Evolutionary conservation across 345 rosid genomes (phyloP), one percentile per base, ranked within the genome.

Genomic region (Balakata baccata): DNA sequence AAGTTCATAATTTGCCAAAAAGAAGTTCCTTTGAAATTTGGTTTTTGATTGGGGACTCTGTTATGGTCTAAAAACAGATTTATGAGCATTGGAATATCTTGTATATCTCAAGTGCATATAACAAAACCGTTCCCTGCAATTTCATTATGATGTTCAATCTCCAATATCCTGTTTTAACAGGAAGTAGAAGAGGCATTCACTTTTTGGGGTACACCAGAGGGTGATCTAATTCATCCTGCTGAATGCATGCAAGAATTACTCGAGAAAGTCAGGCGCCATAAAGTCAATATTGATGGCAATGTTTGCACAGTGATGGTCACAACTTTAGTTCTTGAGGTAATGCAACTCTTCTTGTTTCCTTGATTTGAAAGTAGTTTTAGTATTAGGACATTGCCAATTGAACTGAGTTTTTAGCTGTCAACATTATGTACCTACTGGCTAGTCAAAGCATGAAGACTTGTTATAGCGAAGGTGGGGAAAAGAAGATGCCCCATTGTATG

Each of bases 291-390:
- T 39, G 99, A 96, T 59, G 98, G 98, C 70, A 96, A 91, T 78
- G 94, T 91, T 4, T 89, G 92, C 86, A 93, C 98, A 10, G 98
- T 91, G 65, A 81, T 96, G 92, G 97, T 96, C 70, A 91, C 99
- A 68, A 96, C 96, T 62, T 81, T 96, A 84, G 98, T 96, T 75
- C 99, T 96, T 12, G 99, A 93, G 99, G 99, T 95, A 83, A 81
- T 76, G 70, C 74, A 43, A 16, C 58, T 59, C 38, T 75, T 71
- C 22, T 11, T 23, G 29, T 45, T 72, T 13, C 11, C 37, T 11
- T 66, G 12, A 10, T 53, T 45, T 29, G 23, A 7, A 18, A 54
- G 59, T 54, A 54, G 59, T 37, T 47, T 13, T 39, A 39, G 47
- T n/a, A 53, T 38, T 38, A 60, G n/a, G 39, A 56, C 45, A 37